Percentiles rank a stretch among this genome's conserved stretches.
Conservation (phyloP, 2,329 filamentous ascomycete genomes). For the Epichloe hybrida region DNA sequence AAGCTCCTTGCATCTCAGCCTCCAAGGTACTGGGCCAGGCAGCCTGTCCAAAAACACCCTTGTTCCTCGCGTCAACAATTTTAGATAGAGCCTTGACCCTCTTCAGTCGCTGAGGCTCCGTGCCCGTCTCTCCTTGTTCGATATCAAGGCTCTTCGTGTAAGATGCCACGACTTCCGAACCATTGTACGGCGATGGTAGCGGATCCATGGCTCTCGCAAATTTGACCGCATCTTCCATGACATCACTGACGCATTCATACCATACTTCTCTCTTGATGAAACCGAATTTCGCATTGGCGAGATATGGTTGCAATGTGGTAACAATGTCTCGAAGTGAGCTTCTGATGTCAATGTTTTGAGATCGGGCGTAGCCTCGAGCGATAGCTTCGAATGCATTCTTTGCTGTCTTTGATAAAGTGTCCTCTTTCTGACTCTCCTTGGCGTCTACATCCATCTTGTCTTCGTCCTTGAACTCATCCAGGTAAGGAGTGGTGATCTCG, state of each 20-base stretch:
- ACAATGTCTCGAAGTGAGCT: constrained; percentile 27
- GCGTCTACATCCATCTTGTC: constrained; percentile 59
- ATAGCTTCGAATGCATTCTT: constrained; percentile 38
- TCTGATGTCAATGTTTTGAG: constrained; percentile 20
- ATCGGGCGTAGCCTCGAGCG: constrained; percentile 34
- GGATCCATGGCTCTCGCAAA: constrained; percentile 10
- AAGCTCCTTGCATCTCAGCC: constrained; percentile 20
- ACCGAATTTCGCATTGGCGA: constrained; percentile 24
- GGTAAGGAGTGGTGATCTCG: constrained; percentile 46
- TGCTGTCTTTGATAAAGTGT: constrained; percentile 28
- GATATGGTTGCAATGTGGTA: constrained; percentile 25
- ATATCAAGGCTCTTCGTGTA: constrained; percentile 36
- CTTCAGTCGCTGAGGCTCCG: constrained; percentile 36
- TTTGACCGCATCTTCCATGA: constrained; percentile 29
- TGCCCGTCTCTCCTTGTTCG: constrained; percentile 31
- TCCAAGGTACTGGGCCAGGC: constrained; percentile 17
- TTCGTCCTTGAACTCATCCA: constrained; percentile 44
- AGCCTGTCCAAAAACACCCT: constrained; percentile 27
- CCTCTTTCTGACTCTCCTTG: constrained; percentile 31
- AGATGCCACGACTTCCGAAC: constrained; percentile 13
- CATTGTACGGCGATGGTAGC: constrained; percentile 8
- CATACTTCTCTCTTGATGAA: constrained; percentile 35
- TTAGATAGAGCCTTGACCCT: constrained; percentile 32
- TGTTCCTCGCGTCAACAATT: constrained; percentile 27
- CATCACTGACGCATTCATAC: constrained; percentile 35